Base-by-base conservation (phyloP, 768 basidiomycete genomes). In the Gloeophyllum trabeum region DNA sequence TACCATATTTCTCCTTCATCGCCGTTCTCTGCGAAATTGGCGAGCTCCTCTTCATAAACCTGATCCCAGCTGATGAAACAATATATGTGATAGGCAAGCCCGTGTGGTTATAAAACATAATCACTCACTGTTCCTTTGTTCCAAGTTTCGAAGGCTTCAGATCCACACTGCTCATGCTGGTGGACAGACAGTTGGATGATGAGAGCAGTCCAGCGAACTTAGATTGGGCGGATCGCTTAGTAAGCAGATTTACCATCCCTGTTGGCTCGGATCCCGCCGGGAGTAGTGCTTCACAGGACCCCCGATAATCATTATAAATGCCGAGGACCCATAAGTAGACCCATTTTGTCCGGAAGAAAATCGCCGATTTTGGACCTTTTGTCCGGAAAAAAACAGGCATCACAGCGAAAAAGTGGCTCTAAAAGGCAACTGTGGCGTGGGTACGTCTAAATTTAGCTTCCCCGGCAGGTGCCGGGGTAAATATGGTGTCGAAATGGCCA, bases 1-100 rank as follows among this genome's bases (percentile, higher is more conserved):
- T 47, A 86, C 88, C 88, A 91, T 20, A 87, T 67, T 59, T 91
- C 88, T 25, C 88, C 88, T 57, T 88, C 85, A 53, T 90, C 85
- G 16, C 82, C 80, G 23, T 77, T 75, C 40, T 87, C 88, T 23
- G 75, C 63, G 46, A 87, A 90, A 52, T 84, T 83, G 26, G 54
- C 56, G 24, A 89, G 60, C 52, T 91, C 88, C 32, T 69, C 65
- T 28, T 76, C 64, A 57, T 90, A 91, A 5, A 84, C 78, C 34
- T 65, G 51, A 53, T 90, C 83, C 88, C 88, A 90, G 56, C 86
- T 89, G 40, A 32, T 38, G 24, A 41, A 24, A 32, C 38, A 28
- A 30, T 35, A 21, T n/a, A n/a, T n/a, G n/a, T n/a, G n/a, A n/a
- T n/a, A 12, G 25, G 44, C 23, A 1, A 35, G 24, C 25, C 16